Base-by-base conservation (phyloP, 2,329 filamentous ascomycete genomes). In the Nannizziopsis barbatae region DNA sequence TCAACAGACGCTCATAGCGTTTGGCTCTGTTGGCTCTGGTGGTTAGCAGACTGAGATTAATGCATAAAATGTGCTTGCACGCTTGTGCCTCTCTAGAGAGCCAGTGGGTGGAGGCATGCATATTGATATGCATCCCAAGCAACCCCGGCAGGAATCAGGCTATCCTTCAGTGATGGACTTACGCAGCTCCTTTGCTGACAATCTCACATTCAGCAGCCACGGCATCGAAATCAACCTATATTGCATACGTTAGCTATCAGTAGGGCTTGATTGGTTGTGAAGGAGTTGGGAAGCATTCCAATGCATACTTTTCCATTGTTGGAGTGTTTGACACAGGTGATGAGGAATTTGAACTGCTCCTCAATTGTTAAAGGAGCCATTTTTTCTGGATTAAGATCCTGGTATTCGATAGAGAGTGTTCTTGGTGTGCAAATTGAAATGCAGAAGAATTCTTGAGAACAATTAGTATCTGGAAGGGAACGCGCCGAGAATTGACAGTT, bases 121-220 rank as follows among this genome's bases (percentile, higher is more conserved):
- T n/a, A n/a, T 27, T 27, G 22, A 27, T 27, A 3, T 27, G 3
- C 7, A 7, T 27, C 8, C 9, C 36, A 15, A 15, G 9, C 4
- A 14, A 39, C n/a, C 8, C 9, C 36, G 15, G 8, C 36, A 6
- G 4, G 14, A n/a, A 8, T 6, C 40, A n/a, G 40, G 33, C 4
- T 14, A 3, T 17, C 15, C 5, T 15, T 41, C 7, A 27, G 37
- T 14, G 32, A 37, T n/a, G 17, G 20, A 75, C 81, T 73, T 74
- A 86, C 83, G 81, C 82, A 17, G 83, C 83, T 11, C 75, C 80
- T 64, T 83, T 83, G 62, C 67, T 71, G 31, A 81, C 71, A 33
- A 86, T 82, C 17, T 63, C 66, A 37, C 80, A 77, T 56, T 84
- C 80, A 12, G 71, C 66, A 9, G 79, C 79, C n/a, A 86, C 83